These are phyloP conservation scores for Sabuloglossum arenarium DNA, from an alignment of 495 filamentous ascomycete genomes.

Conservation along the genomic window DNA sequence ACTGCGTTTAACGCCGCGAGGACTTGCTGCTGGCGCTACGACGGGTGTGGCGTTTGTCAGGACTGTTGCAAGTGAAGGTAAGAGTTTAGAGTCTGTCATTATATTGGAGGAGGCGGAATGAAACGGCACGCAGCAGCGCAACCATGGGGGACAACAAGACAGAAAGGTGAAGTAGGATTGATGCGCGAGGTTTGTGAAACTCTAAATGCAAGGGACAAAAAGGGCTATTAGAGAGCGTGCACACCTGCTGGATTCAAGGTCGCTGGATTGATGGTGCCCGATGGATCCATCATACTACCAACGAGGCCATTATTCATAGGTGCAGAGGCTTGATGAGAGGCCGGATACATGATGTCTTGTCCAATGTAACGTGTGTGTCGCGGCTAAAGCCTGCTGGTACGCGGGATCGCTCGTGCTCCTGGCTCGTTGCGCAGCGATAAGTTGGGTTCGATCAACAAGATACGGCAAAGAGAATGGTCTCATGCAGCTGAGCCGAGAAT, in stretches of 20 bases:
- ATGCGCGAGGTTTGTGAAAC: neutral
- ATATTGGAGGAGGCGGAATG: slow-evolving; percentile 2
- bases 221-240: slow-evolving; percentile 5
- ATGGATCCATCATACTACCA: slow-evolving; percentile 45
- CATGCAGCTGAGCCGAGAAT: slow-evolving; percentile 3
- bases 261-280: slow-evolving; percentile 64
- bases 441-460: neutral
- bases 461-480: slow-evolving; percentile 2
- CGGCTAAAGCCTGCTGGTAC: slow-evolving; percentile 2
- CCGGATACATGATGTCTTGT: slow-evolving; percentile 12
- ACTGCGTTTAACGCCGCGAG: slow-evolving; percentile 81
- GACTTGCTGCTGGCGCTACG: slow-evolving; percentile 28
- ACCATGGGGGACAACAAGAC: neutral
- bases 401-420: slow-evolving; percentile 1
- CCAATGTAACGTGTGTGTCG: slow-evolving; percentile 1
- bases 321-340: slow-evolving; percentile 24
- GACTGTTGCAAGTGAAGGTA: slow-evolving; percentile 23
- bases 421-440: neutral
- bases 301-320: slow-evolving; percentile 36
- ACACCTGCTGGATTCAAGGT: slow-evolving; percentile 45
- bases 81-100: slow-evolving; percentile 2
- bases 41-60: slow-evolving; percentile 23
- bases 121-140: neutral
- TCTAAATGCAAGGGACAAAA: neutral
- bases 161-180: neutral